Conservation (phyloP, 305 asterid species). For the Solanum hybrid region DNA sequence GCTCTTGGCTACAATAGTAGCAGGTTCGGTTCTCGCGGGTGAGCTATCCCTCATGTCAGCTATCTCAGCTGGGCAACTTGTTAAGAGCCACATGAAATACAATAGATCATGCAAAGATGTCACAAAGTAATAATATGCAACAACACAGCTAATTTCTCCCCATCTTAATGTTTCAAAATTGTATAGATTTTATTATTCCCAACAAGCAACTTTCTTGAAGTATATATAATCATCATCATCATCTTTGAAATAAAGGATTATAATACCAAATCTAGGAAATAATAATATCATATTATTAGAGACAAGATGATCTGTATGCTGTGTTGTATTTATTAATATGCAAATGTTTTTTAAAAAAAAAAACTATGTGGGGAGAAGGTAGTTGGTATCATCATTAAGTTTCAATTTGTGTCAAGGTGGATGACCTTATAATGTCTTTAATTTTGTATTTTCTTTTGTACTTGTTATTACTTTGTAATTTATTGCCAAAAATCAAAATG, state of each 20-base stretch:
- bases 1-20: constrained; percentile 12
- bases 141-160: neutral
- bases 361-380: neutral
- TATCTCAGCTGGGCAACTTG: constrained; percentile 10
- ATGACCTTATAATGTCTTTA: neutral
- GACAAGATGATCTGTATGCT: neutral
- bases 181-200: neutral
- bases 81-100: constrained; percentile 16
- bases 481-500: neutral
- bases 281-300: neutral
- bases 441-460: neutral
- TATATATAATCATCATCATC: neutral
- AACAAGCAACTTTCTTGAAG: neutral
- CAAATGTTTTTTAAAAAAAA: neutral
- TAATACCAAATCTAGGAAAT: neutral
- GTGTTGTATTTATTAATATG: neutral
- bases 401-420: neutral
- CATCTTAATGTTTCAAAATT: neutral
- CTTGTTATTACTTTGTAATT: neutral
- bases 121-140: neutral
- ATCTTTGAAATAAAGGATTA: neutral
- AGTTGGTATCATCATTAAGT: neutral
- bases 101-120: constrained; percentile 8
- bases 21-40: constrained; percentile 10
- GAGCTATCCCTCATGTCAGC: constrained; percentile 18